Conservation (phyloP, 2,329 filamentous ascomycete species). For the Penicillium sp. region DNA sequence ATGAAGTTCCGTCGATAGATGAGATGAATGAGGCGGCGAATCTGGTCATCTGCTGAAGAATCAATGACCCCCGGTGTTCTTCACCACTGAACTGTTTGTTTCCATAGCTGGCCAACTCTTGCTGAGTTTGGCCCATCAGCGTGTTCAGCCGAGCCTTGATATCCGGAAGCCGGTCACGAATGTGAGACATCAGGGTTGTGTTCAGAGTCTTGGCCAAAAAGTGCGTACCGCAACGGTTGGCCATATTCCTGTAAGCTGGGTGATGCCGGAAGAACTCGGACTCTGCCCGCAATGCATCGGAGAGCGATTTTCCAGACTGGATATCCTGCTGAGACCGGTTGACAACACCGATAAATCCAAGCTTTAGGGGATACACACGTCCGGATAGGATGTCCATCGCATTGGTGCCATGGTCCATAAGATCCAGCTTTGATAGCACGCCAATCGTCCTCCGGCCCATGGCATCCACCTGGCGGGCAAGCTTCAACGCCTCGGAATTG, state of each 20-base stretch:
- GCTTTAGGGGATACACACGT: constrained; percentile 91
- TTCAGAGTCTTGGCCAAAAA: constrained; percentile 94
- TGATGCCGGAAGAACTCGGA: constrained; percentile 96
- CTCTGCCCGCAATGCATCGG: constrained; percentile 86
- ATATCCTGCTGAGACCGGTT: constrained; percentile 99
- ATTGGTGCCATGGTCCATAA: constrained; percentile 99
- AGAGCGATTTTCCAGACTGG: constrained; percentile 89
- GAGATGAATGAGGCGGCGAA: constrained; percentile 98
- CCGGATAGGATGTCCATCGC: constrained; percentile 97
- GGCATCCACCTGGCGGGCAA: constrained; percentile 93
- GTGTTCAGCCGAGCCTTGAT: constrained; percentile 98
- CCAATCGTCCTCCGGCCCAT: constrained; percentile 93
- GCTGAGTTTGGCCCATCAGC: constrained; percentile 98
- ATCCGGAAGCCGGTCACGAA: constrained; percentile 90
- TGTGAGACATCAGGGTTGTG: constrained; percentile 91
- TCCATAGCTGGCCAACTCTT: constrained; percentile 95
- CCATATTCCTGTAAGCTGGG: constrained; percentile 95
- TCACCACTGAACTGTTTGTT: constrained; percentile 97
- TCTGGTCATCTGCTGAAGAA: constrained; percentile 95
- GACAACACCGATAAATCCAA: constrained; percentile 96
- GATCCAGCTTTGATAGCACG: constrained; percentile 91
- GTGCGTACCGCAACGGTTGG: constrained; percentile 86
- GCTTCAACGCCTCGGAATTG: constrained; percentile 95
- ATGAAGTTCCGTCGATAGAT: constrained; percentile 97
- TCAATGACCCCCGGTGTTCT: constrained; percentile 91